Percentiles rank a stretch among this genome's conserved stretches.
These are phyloP conservation scores for Trametes villosa DNA, from an alignment of 768 basidiomycete genomes.

Conservation along the genomic window DNA sequence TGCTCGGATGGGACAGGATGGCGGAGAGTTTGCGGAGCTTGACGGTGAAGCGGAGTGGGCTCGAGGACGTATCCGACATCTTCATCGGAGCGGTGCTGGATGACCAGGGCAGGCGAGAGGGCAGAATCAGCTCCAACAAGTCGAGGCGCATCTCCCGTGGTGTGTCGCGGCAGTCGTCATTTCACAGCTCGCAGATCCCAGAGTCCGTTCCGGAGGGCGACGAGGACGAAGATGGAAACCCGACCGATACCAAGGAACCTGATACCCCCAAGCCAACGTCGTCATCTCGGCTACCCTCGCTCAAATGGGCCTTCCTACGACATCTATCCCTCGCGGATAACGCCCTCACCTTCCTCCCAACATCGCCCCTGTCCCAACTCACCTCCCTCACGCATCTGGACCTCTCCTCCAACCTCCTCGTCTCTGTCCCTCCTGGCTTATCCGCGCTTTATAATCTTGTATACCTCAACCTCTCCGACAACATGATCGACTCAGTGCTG, in stretches of 20 bases:
- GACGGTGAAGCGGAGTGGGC: slow-evolving; percentile 76
- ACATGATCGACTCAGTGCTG: slow-evolving; percentile 96
- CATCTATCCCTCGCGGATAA: slow-evolving; percentile 82
- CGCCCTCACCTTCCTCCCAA: slow-evolving; percentile 77
- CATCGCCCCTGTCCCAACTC: slow-evolving; percentile 65
- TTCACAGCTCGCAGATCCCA: slow-evolving; percentile 55
- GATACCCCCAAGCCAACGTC: slow-evolving; percentile 37
- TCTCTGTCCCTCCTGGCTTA: slow-evolving; percentile 83
- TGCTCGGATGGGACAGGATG: slow-evolving; percentile 85
- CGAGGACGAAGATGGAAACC: slow-evolving; percentile 36
- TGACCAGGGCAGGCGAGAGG: slow-evolving; percentile 68
- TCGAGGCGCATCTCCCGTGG: slow-evolving; percentile 44
- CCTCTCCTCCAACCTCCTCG: slow-evolving; percentile 88
- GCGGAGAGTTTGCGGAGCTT: slow-evolving; percentile 72
- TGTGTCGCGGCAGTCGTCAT: slow-evolving; percentile 46
- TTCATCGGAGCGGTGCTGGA: slow-evolving; percentile 79
- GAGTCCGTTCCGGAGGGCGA: slow-evolving; percentile 59
- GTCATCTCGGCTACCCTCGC: slow-evolving; percentile 50
- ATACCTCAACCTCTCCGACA: slow-evolving; percentile 94
- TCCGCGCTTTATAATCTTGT: slow-evolving; percentile 75
- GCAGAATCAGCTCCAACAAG: slow-evolving; percentile 50
- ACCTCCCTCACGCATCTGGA: slow-evolving; percentile 82
- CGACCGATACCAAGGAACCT: slow-evolving; percentile 19
- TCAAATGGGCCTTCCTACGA: slow-evolving; percentile 77
- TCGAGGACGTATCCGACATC: slow-evolving; percentile 80